Evolutionary conservation across 768 basidiomycete species (phyloP), one percentile per base, ranked within the genome.

Genomic region (Astraeus odoratus): DNA sequence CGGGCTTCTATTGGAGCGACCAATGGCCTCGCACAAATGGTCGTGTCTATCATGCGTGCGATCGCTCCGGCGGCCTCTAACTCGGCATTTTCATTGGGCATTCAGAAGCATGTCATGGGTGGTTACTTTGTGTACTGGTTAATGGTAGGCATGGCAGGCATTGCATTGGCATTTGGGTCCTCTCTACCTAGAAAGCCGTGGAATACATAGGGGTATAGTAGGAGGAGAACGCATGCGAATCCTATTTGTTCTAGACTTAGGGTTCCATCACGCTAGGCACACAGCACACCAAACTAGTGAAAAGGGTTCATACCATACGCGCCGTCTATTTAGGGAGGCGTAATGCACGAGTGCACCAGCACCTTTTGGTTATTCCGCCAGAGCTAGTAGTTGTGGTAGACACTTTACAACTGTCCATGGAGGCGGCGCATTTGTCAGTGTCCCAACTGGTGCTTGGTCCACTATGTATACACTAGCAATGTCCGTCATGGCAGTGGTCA

Each of bases 1-100:
- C 70, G 71, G 47, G 74, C 75, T 13, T 77, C 81, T 8, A 69
- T 86, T 9, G 85, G 85, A 15, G 76, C 82, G 13, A 82, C 80
- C n/a, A 84, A 86, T 54, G 85, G 85, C 5, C 46, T 79, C 19
- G 59, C 62, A 5, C 58, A 60, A 26, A 50, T 47, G 44, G 16
- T 51, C 24, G 64, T 64, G 5, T 66, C 62, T 31, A 1, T 56
- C 30, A 56, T 58, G 54, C 63, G 61, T 18, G 58, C 59, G 9
- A 2, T 64, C 7, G 62, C 55, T 8, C 64, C 62, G 8, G 58
- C 50, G 5, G n/a, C 35, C 4, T 57, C 53, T 3, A 64, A 54
- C 16, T 57, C 64, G 9, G 52, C 58, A 1, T 64, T 52, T 50
- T 64, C 63, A n/a, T 24, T 61, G 33, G 48, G 59, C 5, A 47